A percentile compares a stretch with the other conserved stretches of the same genome.
phyloP scores from a whole-genome alignment of 1,284 basidiomycete species.

The Austroboletus niveus region DNA sequence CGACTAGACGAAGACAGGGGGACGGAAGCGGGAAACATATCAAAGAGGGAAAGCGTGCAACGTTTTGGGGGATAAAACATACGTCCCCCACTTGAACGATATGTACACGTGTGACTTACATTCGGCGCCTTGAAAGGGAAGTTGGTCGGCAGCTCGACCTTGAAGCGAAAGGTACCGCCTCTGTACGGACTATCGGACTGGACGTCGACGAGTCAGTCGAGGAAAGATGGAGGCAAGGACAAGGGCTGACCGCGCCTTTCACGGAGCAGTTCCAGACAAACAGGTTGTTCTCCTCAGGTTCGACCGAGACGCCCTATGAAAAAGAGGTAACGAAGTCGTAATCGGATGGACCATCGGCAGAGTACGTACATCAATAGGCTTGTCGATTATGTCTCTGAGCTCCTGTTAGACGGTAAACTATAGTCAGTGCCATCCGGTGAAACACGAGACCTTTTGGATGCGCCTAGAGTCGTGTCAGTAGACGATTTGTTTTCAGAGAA shows the following conservation, averaged over 20 bases:
- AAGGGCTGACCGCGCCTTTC: slow-evolving; percentile 65
- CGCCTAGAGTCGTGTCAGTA: slow-evolving; percentile 43
- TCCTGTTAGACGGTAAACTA: slow-evolving; percentile 46
- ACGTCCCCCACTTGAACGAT: slow-evolving; percentile 3
- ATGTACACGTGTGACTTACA: slow-evolving; percentile 42
- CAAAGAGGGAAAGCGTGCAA: slow-evolving; percentile 13
- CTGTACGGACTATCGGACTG: slow-evolving; percentile 83
- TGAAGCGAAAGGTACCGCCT: slow-evolving; percentile 79
- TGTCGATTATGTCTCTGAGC: slow-evolving; percentile 53
- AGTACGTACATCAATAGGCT: slow-evolving; percentile 57
- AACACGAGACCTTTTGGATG: slow-evolving; percentile 58
- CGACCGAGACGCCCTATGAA: slow-evolving; percentile 57
- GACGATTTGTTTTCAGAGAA: slow-evolving; percentile 2
- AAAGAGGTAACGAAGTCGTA: slow-evolving; percentile 8
- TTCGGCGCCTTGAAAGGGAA: slow-evolving; percentile 90
- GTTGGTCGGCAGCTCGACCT: slow-evolving; percentile 66
- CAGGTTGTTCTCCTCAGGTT: slow-evolving; percentile 70
- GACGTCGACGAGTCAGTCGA: slow-evolving; percentile 1
- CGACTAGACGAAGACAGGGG: slow-evolving; percentile 3
- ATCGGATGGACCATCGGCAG: slow-evolving; percentile 7
- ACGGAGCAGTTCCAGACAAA: slow-evolving; percentile 78
- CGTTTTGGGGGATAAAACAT: slow-evolving; percentile 25
- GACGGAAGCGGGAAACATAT: slow-evolving; percentile 4
- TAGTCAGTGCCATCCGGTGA: slow-evolving; percentile 2
- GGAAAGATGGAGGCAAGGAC: slow-evolving; percentile 2